Percentiles rank a stretch among this genome's conserved stretches.
phyloP scores from a whole-genome alignment of 1,284 basidiomycete species.

The Cryptococcus sp. region DNA sequence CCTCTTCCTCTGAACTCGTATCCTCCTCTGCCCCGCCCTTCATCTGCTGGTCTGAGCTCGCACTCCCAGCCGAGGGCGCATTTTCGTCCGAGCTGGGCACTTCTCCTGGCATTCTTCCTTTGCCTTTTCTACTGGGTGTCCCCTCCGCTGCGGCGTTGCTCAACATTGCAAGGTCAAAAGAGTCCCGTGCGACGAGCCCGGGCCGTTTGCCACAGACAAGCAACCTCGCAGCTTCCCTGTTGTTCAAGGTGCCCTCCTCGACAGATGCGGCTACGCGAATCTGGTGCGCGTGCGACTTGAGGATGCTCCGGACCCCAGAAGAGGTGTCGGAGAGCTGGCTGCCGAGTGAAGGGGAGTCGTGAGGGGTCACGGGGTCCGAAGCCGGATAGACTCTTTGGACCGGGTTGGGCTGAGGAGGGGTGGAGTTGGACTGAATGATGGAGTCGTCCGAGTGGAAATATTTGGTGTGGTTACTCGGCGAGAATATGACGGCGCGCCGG shows the following conservation, averaged over 20 bases:
- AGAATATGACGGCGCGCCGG: constrained; percentile 36
- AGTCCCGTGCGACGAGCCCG: constrained; percentile 29
- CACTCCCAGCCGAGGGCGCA: constrained; percentile 12
- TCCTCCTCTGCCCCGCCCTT: constrained; percentile 11
- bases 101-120: constrained; percentile 21
- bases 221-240: constrained; percentile 43
- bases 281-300: constrained; percentile 29
- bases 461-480: constrained; percentile 35
- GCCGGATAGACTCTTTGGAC: constrained; percentile 13
- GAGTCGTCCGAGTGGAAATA: constrained; percentile 36
- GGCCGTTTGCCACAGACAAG: constrained; percentile 38
- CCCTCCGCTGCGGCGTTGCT: constrained; percentile 21
- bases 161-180: constrained; percentile 33
- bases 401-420: not conserved
- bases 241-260: constrained; percentile 46
- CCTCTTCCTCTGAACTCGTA: constrained; percentile 21
- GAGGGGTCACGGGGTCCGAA: constrained; percentile 16
- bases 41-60: not conserved
- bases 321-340: constrained; percentile 2
- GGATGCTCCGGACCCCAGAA: constrained; percentile 26
- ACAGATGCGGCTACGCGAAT: constrained; percentile 42
- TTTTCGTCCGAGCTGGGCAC: constrained; percentile 33
- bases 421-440: constrained; percentile 20
- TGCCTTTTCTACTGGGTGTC: constrained; percentile 12
- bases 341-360: constrained; percentile 9